These are phyloP conservation scores for Prunus yedoensis DNA, from an alignment of 331 rosid species.

Conservation along the genomic window DNA sequence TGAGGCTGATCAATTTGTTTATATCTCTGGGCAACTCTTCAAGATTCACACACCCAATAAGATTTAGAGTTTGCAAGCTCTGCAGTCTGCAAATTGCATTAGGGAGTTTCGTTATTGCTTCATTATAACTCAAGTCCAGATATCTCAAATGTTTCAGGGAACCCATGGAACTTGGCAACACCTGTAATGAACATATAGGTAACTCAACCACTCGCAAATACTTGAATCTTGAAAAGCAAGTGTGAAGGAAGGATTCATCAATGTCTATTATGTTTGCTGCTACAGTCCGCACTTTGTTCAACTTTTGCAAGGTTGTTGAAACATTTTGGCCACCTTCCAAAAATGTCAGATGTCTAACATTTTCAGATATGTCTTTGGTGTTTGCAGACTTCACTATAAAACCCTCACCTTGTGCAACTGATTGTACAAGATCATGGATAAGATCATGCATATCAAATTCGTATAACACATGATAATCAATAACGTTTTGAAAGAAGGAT, in stretches of 20 bases:
- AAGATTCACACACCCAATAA: not conserved
- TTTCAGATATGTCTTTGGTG: not conserved
- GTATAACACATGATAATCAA: fast-evolving
- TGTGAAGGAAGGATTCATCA: not conserved
- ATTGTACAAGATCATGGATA: not conserved
- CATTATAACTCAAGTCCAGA: fast-evolving
- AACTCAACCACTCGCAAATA: not conserved
- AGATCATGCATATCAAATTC: no score
- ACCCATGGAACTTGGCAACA: not conserved
- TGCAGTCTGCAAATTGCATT: not conserved
- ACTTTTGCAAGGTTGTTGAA: not conserved
- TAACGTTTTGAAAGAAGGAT: not conserved
- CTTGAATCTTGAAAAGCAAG: not conserved
- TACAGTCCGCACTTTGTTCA: not conserved
- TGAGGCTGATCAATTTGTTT: not conserved
- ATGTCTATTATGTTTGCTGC: fast-evolving
- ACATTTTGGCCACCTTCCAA: not conserved
- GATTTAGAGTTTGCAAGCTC: not conserved
- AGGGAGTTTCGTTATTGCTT: not conserved
- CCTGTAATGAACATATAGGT: no score
- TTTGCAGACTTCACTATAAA: no score
- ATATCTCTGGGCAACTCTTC: not conserved
- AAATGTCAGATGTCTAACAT: not conserved
- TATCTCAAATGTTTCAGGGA: not conserved
- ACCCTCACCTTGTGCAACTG: not conserved